A percentile compares a stretch with the other conserved stretches of the same genome.
Conservation (phyloP, 2,329 filamentous ascomycete genomes). For the Mollisiaceae sp. region DNA sequence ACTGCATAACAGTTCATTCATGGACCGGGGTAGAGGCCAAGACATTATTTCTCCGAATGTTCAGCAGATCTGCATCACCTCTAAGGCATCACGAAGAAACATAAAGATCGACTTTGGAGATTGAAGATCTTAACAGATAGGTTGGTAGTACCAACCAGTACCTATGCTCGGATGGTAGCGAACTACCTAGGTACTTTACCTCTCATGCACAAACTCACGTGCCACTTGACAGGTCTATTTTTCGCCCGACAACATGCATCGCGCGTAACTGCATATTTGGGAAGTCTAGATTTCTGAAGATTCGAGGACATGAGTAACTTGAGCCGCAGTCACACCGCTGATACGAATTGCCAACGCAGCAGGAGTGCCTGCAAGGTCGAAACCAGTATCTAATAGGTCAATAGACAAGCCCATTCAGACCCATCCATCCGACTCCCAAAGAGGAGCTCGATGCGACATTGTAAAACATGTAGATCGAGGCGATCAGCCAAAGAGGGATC, state of each 20-base stretch:
- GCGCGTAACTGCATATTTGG: background rate
- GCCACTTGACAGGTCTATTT: constrained; percentile 5
- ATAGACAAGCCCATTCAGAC: background rate
- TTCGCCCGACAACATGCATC: background rate
- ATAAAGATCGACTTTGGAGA: background rate
- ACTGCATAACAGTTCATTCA: background rate
- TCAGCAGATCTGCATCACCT: background rate
- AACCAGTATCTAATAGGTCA: background rate
- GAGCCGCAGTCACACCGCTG: constrained; percentile 16
- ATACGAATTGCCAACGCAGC: constrained; percentile 15
- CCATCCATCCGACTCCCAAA: background rate
- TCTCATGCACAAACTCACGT: background rate
- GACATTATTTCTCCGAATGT: background rate
- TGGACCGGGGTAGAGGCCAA: background rate
- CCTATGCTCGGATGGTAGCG: background rate
- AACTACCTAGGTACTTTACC: background rate
- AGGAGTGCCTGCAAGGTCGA: background rate
- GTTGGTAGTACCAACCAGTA: background rate
- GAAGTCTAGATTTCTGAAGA: background rate
- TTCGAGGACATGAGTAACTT: constrained; percentile 4
- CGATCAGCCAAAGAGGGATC: background rate
- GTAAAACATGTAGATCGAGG: constrained; percentile 3
- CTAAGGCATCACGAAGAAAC: background rate
- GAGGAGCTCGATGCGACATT: background rate
- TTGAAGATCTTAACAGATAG: background rate